phyloP scores from a whole-genome alignment of 2,329 filamentous ascomycete species.

The Xylaria sp. region DNA sequence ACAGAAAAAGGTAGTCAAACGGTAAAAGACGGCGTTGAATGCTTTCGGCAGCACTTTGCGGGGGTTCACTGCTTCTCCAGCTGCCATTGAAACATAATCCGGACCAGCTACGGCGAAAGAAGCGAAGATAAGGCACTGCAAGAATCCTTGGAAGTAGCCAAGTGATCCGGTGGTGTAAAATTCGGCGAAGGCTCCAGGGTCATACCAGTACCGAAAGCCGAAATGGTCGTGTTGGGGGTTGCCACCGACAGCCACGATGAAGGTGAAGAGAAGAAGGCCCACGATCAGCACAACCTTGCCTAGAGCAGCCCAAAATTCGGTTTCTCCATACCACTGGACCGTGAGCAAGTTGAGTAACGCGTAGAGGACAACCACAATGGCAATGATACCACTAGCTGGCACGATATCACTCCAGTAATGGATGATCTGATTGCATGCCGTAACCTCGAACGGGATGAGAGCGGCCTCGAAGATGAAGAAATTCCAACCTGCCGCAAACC shows the following conservation, averaged over 20 bases:
- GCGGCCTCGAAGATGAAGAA: conserved; percentile 67
- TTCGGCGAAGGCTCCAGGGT: conserved; percentile 65
- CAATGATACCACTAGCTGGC: conserved; percentile 56
- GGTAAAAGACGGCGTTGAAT: conserved; percentile 75
- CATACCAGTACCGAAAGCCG: conserved; percentile 64
- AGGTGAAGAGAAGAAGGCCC: conserved; percentile 68
- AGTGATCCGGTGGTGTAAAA: conserved; percentile 59
- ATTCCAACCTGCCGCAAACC: conserved; percentile 68
- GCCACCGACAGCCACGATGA: conserved; percentile 76
- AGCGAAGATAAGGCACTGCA: conserved; percentile 68
- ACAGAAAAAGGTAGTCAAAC: conserved; percentile 69
- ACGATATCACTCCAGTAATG: conserved; percentile 58
- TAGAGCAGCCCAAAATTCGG: conserved; percentile 69
- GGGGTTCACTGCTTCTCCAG: conserved; percentile 67
- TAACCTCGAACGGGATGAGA: conserved; percentile 63
- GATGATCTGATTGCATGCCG: conserved; percentile 58
- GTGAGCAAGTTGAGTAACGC: conserved; percentile 63
- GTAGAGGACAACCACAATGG: conserved; percentile 51
- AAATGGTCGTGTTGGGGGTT: conserved; percentile 68
- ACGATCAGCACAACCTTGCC: conserved; percentile 69
- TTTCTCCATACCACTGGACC: conserved; percentile 69
- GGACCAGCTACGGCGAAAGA: conserved; percentile 60
- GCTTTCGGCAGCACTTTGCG: conserved; percentile 65
- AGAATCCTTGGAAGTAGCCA: conserved; percentile 70
- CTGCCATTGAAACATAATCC: conserved; percentile 56